phyloP scores from a whole-genome alignment of 2,329 filamentous ascomycete species.

The Balansia obtecta region DNA sequence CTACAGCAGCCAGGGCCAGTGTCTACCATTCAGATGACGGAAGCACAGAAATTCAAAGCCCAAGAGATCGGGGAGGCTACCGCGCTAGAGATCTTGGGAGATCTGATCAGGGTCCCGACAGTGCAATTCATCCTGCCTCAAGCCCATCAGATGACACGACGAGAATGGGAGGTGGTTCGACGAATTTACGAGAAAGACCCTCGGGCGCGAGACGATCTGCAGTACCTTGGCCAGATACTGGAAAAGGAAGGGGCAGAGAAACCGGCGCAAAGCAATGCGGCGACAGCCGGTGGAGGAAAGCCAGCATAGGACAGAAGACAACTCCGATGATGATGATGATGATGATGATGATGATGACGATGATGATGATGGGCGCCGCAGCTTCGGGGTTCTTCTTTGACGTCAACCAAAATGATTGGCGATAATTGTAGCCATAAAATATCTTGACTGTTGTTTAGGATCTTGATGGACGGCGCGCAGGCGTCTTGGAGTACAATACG shows the following conservation, averaged over 20 bases:
- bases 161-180: conserved; percentile 63
- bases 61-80: conserved; percentile 41
- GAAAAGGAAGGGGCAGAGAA: conserved; percentile 31
- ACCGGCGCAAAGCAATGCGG: conserved; percentile 6
- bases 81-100: conserved; percentile 52
- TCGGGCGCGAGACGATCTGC: conserved; percentile 49
- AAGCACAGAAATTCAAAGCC: conserved; percentile 26
- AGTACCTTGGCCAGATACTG: conserved; percentile 41
- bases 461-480: background rate
- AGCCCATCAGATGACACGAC: conserved; percentile 53
- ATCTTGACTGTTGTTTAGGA: background rate
- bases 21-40: conserved; percentile 12
- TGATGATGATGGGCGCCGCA: too few relatives aligned
- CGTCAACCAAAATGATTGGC: background rate
- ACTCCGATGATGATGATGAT: too few relatives aligned
- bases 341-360: too few relatives aligned
- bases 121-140: conserved; percentile 59
- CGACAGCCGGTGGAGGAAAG: background rate
- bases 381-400: background rate
- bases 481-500: background rate
- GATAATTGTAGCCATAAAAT: background rate
- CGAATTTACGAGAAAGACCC: conserved; percentile 55
- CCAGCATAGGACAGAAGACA: background rate
- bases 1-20: conserved; percentile 1
- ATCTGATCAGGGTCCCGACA: conserved; percentile 49